These are phyloP conservation scores for Lolium multiflorum DNA, from an alignment of 176 grass and related monocot genomes.

Conservation along the genomic window DNA sequence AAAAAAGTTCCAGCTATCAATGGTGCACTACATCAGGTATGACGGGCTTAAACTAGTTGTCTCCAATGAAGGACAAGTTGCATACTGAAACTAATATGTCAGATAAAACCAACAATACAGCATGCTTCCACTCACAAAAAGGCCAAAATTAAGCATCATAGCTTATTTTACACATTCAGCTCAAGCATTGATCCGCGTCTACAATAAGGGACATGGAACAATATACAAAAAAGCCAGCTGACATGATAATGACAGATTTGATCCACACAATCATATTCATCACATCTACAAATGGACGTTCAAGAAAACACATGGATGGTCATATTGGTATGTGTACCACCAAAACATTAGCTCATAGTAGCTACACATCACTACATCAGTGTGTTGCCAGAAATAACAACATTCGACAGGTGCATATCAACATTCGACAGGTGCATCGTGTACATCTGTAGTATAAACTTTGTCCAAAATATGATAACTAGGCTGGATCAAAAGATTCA, in stretches of 20 bases:
- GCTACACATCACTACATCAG: neutral
- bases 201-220: neutral
- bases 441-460: neutral
- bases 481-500: neutral
- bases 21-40: neutral
- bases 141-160: neutral
- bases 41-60: conserved; percentile 13
- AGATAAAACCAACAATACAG: neutral
- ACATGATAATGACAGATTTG: neutral
- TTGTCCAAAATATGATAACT: neutral
- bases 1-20: neutral
- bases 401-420: neutral
- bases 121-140: neutral
- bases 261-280: neutral
- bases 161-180: neutral
- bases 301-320: neutral
- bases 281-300: neutral
- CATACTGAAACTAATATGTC: conserved; percentile 7
- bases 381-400: neutral
- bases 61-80: neutral
- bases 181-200: neutral
- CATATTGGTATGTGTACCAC: conserved; percentile 9
- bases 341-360: conserved; percentile 17
- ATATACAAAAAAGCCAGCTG: neutral
- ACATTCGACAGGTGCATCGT: neutral